A percentile compares a stretch with the other conserved stretches of the same genome.
Evolutionary conservation across 352 stramenopile genomes (phyloP).

Genomic region (Pythium aquatile): DNA sequence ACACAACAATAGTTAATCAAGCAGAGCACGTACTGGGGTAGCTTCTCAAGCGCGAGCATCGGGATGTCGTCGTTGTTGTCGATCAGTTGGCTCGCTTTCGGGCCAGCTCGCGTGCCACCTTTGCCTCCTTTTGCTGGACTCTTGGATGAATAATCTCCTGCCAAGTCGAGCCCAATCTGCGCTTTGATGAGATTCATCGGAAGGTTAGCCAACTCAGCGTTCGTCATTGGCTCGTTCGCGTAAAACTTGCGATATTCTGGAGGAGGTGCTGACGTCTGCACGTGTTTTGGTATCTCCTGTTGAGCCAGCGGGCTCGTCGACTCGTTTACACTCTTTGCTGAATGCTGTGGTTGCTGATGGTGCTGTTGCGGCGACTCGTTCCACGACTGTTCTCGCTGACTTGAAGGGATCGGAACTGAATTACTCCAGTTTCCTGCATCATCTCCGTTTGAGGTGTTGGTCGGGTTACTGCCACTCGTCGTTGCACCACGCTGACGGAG

Average conservation of each 20-base stretch:
- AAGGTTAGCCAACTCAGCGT: slow-evolving; percentile 62
- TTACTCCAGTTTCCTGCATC: slow-evolving; percentile 5
- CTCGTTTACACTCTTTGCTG: background rate
- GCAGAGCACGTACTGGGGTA: slow-evolving; percentile 34
- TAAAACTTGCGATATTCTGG: slow-evolving; percentile 64
- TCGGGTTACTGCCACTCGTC: too few relatives aligned
- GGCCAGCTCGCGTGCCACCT: slow-evolving; percentile 1
- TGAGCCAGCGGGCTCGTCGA: background rate
- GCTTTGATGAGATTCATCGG: slow-evolving; percentile 73
- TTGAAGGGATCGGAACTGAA: slow-evolving; percentile 4
- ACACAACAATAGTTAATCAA: too few relatives aligned
- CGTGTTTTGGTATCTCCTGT: background rate
- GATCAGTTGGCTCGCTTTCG: slow-evolving; percentile 22
- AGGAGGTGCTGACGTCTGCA: background rate
- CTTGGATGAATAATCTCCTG: slow-evolving; percentile 4
- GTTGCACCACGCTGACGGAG: slow-evolving; percentile 33
- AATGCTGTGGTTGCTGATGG: background rate
- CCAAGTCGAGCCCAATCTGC: slow-evolving; percentile 65
- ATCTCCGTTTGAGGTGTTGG: background rate
- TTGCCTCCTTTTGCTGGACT: slow-evolving; percentile 15
- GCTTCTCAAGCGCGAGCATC: slow-evolving; percentile 48
- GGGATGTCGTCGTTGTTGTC: slow-evolving; percentile 61
- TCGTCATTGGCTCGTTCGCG: slow-evolving; percentile 59
- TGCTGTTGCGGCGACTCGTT: slow-evolving; percentile 5
- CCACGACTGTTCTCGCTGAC: background rate